A percentile compares a stretch with the other conserved stretches of the same genome.
phyloP scores from a whole-genome alignment of 441 rosid genomes.

The Jatropha podagrica region DNA sequence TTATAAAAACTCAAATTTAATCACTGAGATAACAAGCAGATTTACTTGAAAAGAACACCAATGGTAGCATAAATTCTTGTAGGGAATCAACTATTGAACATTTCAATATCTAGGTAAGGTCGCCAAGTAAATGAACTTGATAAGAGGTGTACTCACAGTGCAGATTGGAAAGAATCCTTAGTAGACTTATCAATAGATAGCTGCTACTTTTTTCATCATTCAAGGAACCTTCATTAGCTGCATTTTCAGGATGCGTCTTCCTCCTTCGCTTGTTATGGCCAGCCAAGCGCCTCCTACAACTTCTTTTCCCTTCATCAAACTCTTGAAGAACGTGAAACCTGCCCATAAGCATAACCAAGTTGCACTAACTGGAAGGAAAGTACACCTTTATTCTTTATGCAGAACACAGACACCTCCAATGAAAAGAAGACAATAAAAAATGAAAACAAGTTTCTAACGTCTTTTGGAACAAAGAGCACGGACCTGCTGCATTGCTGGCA shows the following conservation, averaged over 20 bases:
- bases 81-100: constrained; percentile 8
- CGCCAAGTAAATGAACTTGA: constrained; percentile 10
- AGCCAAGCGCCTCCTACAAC: constrained; percentile 96
- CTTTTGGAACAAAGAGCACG: constrained; percentile 21
- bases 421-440: constrained; percentile 14
- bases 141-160: constrained; percentile 53
- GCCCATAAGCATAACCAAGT: constrained; percentile 35
- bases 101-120: constrained; percentile 6
- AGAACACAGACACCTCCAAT: background rate
- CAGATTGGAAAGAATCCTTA: constrained; percentile 79
- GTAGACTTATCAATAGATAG: constrained; percentile 66
- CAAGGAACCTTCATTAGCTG: constrained; percentile 42
- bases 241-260: constrained; percentile 74
- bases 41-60: background rate
- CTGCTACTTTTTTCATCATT: constrained; percentile 70
- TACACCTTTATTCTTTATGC: constrained; percentile 9
- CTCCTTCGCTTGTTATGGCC: constrained; percentile 94
- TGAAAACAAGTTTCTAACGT: constrained; percentile 1
- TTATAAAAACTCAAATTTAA: background rate
- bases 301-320: constrained; percentile 97
- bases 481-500: constrained; percentile 99
- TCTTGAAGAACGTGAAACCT: constrained; percentile 96
- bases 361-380: constrained; percentile 30
- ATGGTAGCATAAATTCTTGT: constrained; percentile 7
- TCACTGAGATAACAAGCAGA: constrained; percentile 11